Conservation (phyloP, 345 rosid genomes). For the Gossypium arboreum region DNA sequence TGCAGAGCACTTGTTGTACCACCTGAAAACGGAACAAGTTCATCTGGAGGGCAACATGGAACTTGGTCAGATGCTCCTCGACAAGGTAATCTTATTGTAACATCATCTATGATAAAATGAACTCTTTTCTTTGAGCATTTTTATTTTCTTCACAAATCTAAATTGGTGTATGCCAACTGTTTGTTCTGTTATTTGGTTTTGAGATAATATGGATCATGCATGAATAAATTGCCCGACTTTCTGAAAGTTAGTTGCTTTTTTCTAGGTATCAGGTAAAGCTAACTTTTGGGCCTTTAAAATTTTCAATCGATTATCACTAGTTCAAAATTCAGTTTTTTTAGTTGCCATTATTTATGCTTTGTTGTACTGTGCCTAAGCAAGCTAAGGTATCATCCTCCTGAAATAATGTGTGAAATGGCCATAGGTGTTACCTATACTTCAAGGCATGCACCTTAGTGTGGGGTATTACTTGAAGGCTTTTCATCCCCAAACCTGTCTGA, state of each 20-base stretch:
- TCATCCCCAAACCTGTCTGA: background rate
- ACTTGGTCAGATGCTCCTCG: slow-evolving; percentile 43
- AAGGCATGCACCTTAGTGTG: background rate
- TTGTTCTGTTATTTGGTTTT: background rate
- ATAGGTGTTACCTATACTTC: background rate
- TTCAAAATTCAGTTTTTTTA: background rate
- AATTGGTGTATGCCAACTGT: background rate
- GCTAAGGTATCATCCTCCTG: background rate
- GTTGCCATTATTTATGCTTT: background rate
- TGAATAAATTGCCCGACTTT: slow-evolving; percentile 3
- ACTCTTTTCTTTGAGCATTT: background rate
- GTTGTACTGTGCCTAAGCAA: background rate
- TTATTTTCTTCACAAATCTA: background rate
- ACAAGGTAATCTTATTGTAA: slow-evolving; percentile 39
- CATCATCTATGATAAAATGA: background rate
- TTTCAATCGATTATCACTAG: background rate
- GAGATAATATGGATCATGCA: background rate
- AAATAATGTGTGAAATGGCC: background rate
- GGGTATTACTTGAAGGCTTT: background rate
- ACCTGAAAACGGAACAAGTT: slow-evolving; percentile 56
- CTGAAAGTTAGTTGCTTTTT: background rate
- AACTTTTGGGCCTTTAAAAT: background rate
- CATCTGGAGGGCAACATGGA: slow-evolving; percentile 59
- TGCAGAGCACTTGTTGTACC: slow-evolving; percentile 91
- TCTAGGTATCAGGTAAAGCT: background rate